Evolutionary conservation across 2,329 filamentous ascomycete species (phyloP).

Genomic region (Ampelomyces quisqualis): DNA sequence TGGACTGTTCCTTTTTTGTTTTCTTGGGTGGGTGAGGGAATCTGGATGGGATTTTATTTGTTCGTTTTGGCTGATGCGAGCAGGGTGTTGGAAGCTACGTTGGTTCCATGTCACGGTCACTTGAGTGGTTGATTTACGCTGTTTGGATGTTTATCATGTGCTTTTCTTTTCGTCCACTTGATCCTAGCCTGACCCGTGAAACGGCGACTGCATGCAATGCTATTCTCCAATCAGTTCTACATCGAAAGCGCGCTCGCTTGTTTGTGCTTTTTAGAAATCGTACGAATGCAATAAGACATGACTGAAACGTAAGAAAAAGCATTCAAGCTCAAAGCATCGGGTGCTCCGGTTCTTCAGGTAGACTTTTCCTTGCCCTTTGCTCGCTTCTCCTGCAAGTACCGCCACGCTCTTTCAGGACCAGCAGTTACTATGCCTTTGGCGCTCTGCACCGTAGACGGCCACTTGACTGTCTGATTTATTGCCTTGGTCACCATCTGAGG

Average conservation of each 20-base stretch:
- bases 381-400: constrained; percentile 80
- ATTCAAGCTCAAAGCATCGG: neutral
- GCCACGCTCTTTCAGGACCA: constrained; percentile 66
- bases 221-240: constrained; percentile 5
- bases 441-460: constrained; percentile 88
- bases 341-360: neutral
- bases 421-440: constrained; percentile 81
- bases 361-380: constrained; percentile 45
- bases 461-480: constrained; percentile 84
- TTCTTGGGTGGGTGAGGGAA: neutral
- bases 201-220: constrained; percentile 15
- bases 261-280: constrained; percentile 16
- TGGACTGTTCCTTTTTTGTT: neutral
- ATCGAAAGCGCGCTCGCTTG: constrained; percentile 7
- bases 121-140: no score
- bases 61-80: neutral
- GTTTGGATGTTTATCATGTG: no score
- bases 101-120: no score
- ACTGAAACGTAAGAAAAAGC: neutral
- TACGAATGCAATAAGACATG: constrained; percentile 17
- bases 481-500: constrained; percentile 69
- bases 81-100: no score
- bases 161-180: neutral
- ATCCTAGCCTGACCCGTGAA: constrained; percentile 27
- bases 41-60: no score